A percentile compares a stretch with the other conserved stretches of the same genome.
Conservation (phyloP, 306 rosid genomes). For the Lathyrus sativus region DNA sequence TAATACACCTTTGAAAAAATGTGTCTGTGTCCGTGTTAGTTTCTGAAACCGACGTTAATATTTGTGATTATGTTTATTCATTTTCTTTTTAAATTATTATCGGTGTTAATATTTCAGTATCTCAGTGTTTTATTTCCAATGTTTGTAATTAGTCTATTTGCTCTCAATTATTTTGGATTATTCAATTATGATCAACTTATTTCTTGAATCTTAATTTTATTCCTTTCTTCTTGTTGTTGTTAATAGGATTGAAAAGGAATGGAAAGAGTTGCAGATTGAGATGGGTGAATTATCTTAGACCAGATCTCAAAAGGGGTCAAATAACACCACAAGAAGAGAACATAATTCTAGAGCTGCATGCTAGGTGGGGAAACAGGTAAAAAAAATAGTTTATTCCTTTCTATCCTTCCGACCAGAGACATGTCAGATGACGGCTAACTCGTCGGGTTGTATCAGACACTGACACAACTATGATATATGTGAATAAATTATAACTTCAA, state of each 20-base stretch:
- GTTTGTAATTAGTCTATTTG: no score
- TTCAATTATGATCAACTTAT: background rate
- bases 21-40: no score
- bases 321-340: constrained; percentile 94
- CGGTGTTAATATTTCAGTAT: no score
- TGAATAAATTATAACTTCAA: no score
- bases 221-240: background rate
- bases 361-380: constrained; percentile 97
- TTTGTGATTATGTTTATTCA: no score
- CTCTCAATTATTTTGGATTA: no score
- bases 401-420: background rate
- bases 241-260: constrained; percentile 83
- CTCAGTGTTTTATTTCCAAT: no score
- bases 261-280: constrained; percentile 97
- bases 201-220: background rate
- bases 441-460: no score
- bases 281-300: constrained; percentile 94
- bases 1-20: background rate
- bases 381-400: background rate
- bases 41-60: no score
- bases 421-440: background rate
- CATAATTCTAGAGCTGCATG: constrained; percentile 81
- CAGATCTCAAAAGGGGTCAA: constrained; percentile 93
- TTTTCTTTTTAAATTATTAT: no score
- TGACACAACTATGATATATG: no score